Evolutionary conservation across 2,329 filamentous ascomycete species (phyloP).

Genomic region (Bisporella sp.): DNA sequence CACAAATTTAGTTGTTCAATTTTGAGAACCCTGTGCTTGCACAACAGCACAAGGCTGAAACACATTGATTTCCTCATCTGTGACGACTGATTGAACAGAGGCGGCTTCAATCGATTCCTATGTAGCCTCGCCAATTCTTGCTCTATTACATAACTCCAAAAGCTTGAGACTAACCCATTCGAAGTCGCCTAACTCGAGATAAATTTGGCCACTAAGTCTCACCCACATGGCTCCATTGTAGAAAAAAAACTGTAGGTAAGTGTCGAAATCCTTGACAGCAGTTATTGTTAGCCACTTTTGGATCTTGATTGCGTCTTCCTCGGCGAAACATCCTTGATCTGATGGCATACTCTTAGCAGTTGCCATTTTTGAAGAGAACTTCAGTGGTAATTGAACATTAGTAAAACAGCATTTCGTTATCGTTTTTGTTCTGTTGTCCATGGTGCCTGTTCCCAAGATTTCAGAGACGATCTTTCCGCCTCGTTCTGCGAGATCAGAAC

Average conservation of each 20-base stretch:
- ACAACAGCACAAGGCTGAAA: too few relatives aligned
- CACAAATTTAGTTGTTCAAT: too few relatives aligned
- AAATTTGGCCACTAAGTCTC: conserved; percentile 74
- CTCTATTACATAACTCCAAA: conserved; percentile 41
- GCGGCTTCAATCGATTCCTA: not conserved
- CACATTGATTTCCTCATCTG: too few relatives aligned
- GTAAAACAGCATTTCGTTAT: conserved; percentile 61
- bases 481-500: conserved; percentile 51
- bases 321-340: conserved; percentile 22
- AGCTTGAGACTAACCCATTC: conserved; percentile 49
- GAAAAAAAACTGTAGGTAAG: conserved; percentile 57
- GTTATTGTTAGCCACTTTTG: conserved; percentile 35
- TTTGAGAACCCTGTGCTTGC: too few relatives aligned
- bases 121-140: conserved; percentile 31
- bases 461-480: conserved; percentile 55
- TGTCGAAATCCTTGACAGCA: conserved; percentile 49
- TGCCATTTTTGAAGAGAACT: not conserved
- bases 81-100: too few relatives aligned
- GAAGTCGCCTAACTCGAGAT: conserved; percentile 72
- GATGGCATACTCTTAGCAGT: conserved; percentile 12
- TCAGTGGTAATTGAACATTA: conserved; percentile 67
- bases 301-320: conserved; percentile 49
- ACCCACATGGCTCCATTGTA: conserved; percentile 54
- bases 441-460: conserved; percentile 59
- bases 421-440: conserved; percentile 57